Conservation (phyloP, 2,329 filamentous ascomycete species). For the Calycina herbarum region DNA sequence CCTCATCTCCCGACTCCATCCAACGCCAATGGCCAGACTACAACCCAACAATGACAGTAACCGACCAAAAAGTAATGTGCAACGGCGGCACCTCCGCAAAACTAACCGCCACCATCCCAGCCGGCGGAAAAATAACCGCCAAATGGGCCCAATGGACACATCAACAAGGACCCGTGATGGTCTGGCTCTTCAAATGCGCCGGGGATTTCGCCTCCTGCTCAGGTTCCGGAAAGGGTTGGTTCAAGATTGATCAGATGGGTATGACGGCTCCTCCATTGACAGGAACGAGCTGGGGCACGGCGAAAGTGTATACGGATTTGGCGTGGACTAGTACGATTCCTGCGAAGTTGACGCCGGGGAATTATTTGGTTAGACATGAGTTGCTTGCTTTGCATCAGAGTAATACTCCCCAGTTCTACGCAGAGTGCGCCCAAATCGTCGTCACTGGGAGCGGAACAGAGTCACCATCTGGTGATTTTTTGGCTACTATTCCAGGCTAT, state of each 20-base stretch:
- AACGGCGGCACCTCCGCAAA: slow-evolving; percentile 53
- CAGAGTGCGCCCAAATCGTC: slow-evolving; percentile 55
- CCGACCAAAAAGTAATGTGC: slow-evolving; percentile 53
- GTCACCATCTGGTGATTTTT: slow-evolving; percentile 35
- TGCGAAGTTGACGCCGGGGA: slow-evolving; percentile 48
- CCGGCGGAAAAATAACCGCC: slow-evolving; percentile 50
- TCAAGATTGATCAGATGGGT: slow-evolving; percentile 59
- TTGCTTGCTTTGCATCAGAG: slow-evolving; percentile 56
- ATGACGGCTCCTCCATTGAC: slow-evolving; percentile 47
- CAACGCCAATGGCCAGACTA: slow-evolving; percentile 59
- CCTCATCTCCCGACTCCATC: slow-evolving; percentile 51
- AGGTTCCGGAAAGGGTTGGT: slow-evolving; percentile 55
- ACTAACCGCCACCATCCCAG: slow-evolving; percentile 46
- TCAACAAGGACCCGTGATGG: slow-evolving; percentile 58
- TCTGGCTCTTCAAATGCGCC: slow-evolving; percentile 56
- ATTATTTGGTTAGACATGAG: slow-evolving; percentile 59
- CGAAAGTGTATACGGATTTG: slow-evolving; percentile 45
- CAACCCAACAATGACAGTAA: slow-evolving; percentile 52
- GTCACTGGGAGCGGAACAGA: slow-evolving; percentile 50
- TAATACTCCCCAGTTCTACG: slow-evolving; percentile 54
- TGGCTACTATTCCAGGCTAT: slow-evolving; percentile 31
- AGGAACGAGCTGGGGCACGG: slow-evolving; percentile 48
- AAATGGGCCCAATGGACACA: slow-evolving; percentile 60
- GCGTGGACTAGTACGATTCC: slow-evolving; percentile 54
- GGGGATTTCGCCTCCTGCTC: slow-evolving; percentile 50